A percentile compares a stretch with the other conserved stretches of the same genome.
Evolutionary conservation across 2,329 filamentous ascomycete genomes (phyloP).

Genomic region (Hypoxylon sp.): DNA sequence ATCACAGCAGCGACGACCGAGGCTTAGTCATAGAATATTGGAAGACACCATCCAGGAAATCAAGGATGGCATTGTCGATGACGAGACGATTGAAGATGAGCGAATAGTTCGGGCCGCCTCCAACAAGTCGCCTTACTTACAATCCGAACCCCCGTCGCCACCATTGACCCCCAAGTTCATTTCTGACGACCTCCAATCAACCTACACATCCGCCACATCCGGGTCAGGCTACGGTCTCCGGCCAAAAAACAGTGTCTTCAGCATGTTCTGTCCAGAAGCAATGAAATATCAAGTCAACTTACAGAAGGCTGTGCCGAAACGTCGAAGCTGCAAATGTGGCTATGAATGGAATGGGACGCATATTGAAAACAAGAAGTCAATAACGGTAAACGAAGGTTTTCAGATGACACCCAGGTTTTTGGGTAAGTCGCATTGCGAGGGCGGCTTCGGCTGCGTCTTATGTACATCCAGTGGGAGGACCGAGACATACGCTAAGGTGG

Average conservation of each 20-base stretch:
- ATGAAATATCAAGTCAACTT: conserved; percentile 55
- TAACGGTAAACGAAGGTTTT: conserved; percentile 55
- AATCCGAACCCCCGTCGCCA: conserved; percentile 50
- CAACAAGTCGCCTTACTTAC: conserved; percentile 42
- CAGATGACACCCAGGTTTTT: conserved; percentile 54
- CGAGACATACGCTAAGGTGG: conserved; percentile 50
- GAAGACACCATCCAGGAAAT: conserved; percentile 30
- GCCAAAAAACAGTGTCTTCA: conserved; percentile 55
- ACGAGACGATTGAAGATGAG: conserved; percentile 41
- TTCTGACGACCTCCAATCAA: conserved; percentile 43
- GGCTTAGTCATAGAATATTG: conserved; percentile 27
- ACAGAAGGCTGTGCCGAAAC: conserved; percentile 46
- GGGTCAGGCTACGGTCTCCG: conserved; percentile 26
- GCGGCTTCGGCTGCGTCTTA: conserved; percentile 55
- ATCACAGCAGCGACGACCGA: conserved; percentile 28
- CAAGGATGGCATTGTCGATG: conserved; percentile 41
- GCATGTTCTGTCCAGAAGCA: conserved; percentile 56
- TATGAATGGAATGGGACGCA: conserved; percentile 50
- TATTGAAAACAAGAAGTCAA: conserved; percentile 32
- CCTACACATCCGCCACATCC: conserved; percentile 30
- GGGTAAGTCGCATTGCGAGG: conserved; percentile 56
- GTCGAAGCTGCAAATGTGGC: conserved; percentile 51
- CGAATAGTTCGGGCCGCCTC: conserved; percentile 44
- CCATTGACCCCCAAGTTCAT: conserved; percentile 48
- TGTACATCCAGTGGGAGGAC: conserved; percentile 54